Evolutionary conservation across 768 basidiomycete species (phyloP).

Genomic region (Tylopilus vinaceipallidus): DNA sequence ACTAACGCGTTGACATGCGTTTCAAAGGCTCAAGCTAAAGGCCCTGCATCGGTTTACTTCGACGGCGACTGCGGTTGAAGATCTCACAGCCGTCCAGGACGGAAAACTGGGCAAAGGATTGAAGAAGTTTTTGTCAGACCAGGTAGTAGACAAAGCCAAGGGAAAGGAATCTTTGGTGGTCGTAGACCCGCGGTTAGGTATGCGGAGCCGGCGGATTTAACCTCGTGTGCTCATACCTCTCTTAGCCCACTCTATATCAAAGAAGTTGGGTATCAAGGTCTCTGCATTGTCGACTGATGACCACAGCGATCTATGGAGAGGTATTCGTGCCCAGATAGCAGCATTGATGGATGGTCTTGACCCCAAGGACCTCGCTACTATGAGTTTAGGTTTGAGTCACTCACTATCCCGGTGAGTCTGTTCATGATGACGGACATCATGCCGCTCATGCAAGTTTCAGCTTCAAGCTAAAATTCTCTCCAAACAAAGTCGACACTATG

Average conservation of each 20-base stretch:
- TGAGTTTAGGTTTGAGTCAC: conserved; percentile 97
- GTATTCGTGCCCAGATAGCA: conserved; percentile 87
- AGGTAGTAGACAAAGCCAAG: conserved; percentile 87
- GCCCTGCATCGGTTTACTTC: conserved; percentile 96
- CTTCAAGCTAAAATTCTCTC: conserved; percentile 99
- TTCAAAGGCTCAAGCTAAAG: conserved; percentile 83
- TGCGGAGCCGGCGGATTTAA: conserved; percentile 26
- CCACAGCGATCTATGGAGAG: conserved; percentile 86
- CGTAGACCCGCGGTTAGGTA: conserved; percentile 88
- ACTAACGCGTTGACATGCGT: conserved; percentile 5
- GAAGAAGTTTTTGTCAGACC: conserved; percentile 89
- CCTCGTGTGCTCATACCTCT: conserved; percentile 5
- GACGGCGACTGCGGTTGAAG: conserved; percentile 95
- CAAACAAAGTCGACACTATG: conserved; percentile 99
- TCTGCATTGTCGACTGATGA: conserved; percentile 54
- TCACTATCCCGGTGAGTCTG: conserved; percentile 80
- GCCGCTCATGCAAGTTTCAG: conserved; percentile 39
- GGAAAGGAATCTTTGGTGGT: conserved; percentile 83
- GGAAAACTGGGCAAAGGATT: conserved; percentile 92
- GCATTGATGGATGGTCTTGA: conserved; percentile 87
- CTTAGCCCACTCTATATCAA: conserved; percentile 80
- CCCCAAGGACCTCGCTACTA: conserved; percentile 92
- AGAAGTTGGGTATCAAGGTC: conserved; percentile 92
- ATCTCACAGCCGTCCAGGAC: conserved; percentile 87
- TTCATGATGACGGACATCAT: not conserved